phyloP scores from a whole-genome alignment of 768 basidiomycete species.

The Tricholoma sp. region DNA sequence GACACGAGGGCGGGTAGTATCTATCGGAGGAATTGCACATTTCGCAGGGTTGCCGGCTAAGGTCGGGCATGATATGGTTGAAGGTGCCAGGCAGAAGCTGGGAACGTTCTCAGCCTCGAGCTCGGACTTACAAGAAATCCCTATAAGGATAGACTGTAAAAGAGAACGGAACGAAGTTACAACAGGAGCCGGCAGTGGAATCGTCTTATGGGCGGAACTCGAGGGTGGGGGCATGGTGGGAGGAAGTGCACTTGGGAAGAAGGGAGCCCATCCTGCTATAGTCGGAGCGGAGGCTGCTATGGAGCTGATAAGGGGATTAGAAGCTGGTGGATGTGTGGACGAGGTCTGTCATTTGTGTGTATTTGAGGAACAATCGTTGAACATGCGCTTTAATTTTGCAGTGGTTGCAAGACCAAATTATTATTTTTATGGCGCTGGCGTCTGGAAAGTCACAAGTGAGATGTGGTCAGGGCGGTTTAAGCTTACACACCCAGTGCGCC shows the following conservation, averaged over 20 bases:
- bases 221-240: conserved; percentile 62
- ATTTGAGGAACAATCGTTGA: neutral
- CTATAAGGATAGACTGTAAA: conserved; percentile 34
- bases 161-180: conserved; percentile 41
- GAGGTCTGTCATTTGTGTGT: conserved; percentile 36
- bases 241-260: conserved; percentile 61
- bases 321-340: conserved; percentile 70
- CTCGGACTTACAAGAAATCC: conserved; percentile 15
- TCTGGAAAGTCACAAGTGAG: conserved; percentile 55
- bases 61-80: conserved; percentile 52
- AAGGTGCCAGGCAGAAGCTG: conserved; percentile 46
- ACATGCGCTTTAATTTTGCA: conserved; percentile 8
- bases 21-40: conserved; percentile 56
- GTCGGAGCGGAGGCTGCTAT: conserved; percentile 61
- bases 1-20: conserved; percentile 49
- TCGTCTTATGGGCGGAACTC: conserved; percentile 73
- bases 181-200: conserved; percentile 65
- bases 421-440: conserved; percentile 73
- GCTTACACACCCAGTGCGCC: conserved; percentile 61
- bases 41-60: conserved; percentile 57
- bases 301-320: conserved; percentile 51
- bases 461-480: conserved; percentile 51
- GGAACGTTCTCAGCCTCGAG: conserved; percentile 17
- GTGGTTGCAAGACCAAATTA: conserved; percentile 68
- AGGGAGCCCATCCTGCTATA: conserved; percentile 35